These are phyloP conservation scores for Golubevia sp. DNA, from an alignment of 1,284 basidiomycete species.

Conservation along the genomic window DNA sequence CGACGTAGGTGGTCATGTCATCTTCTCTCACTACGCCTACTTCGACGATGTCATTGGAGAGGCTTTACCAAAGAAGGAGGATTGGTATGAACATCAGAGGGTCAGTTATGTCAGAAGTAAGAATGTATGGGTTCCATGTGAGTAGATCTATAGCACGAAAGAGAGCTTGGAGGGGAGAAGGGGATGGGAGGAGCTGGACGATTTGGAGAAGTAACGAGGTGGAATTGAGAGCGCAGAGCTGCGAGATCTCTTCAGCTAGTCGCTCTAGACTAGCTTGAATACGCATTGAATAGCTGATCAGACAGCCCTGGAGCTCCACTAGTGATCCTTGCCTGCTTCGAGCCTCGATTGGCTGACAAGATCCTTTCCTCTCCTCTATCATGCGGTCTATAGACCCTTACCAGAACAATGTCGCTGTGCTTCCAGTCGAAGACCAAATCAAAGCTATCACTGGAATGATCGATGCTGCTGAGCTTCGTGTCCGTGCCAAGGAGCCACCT, in stretches of 20 bases:
- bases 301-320: no score
- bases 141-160: background rate
- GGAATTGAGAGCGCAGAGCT: no score
- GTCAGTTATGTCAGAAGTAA: constrained; percentile 59
- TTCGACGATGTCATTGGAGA: constrained; percentile 59
- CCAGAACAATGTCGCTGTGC: constrained; percentile 60
- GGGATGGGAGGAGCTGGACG: no score
- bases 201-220: background rate
- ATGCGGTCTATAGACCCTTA: constrained; percentile 36
- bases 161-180: no score
- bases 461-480: constrained; percentile 53
- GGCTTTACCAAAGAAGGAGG: constrained; percentile 47
- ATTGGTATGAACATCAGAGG: constrained; percentile 61
- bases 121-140: constrained; percentile 57
- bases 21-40: constrained; percentile 61
- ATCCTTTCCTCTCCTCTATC: constrained; percentile 2
- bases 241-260: no score
- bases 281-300: no score
- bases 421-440: constrained; percentile 57
- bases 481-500: constrained; percentile 49
- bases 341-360: no score
- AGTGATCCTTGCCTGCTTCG: no score
- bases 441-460: constrained; percentile 61
- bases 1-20: constrained; percentile 61
- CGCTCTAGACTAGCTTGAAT: no score